phyloP scores from a whole-genome alignment of 805 yeast species.

The Candida tallmaniae region DNA sequence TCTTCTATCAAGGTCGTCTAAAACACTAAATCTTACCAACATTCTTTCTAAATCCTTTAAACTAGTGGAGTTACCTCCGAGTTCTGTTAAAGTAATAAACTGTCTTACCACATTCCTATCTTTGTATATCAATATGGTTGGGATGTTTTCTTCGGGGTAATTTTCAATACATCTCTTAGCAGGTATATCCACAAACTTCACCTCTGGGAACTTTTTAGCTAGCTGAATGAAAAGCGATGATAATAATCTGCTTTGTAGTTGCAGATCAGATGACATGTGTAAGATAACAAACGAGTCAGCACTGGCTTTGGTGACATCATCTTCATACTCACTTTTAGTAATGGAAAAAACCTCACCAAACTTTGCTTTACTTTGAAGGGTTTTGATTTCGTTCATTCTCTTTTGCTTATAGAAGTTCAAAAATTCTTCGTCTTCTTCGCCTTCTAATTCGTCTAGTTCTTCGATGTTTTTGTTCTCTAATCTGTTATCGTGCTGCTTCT shows the following conservation, averaged over 20 bases:
- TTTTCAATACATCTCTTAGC: constrained; percentile 87
- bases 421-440: constrained; percentile 90
- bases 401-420: constrained; percentile 70
- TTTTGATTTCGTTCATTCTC: constrained; percentile 69
- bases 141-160: constrained; percentile 87
- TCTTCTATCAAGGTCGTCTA: constrained; percentile 63
- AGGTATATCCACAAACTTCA: constrained; percentile 90
- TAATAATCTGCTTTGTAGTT: constrained; percentile 70
- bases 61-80: constrained; percentile 81
- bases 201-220: constrained; percentile 69
- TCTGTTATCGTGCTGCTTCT: constrained; percentile 75
- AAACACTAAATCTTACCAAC: constrained; percentile 62
- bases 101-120: constrained; percentile 78
- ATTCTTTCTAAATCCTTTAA: constrained; percentile 68
- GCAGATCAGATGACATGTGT: constrained; percentile 68
- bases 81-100: constrained; percentile 67
- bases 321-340: constrained; percentile 81
- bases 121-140: constrained; percentile 80
- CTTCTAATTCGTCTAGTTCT: constrained; percentile 84
- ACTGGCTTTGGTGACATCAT: constrained; percentile 82
- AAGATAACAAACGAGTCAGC: constrained; percentile 62
- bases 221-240: constrained; percentile 50
- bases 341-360: constrained; percentile 78
- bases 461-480: constrained; percentile 72
- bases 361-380: constrained; percentile 50